phyloP scores from a whole-genome alignment of 768 basidiomycete genomes.

The Fomitopsis serialis region DNA sequence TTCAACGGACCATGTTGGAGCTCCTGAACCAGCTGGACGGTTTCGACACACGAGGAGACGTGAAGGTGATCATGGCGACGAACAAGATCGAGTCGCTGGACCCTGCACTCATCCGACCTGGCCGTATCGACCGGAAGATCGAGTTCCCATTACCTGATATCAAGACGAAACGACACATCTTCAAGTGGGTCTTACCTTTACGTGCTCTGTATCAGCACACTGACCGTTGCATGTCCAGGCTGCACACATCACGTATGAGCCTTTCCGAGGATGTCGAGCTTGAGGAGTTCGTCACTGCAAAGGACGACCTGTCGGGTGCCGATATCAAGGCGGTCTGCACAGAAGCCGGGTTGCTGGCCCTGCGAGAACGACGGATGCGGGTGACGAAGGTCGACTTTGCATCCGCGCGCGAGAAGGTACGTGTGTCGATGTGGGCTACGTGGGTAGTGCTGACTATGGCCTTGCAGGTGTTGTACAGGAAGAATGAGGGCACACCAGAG shows the following conservation, averaged over 20 bases:
- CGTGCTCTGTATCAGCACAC: background rate
- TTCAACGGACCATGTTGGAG: slow-evolving; percentile 98
- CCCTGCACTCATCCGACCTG: slow-evolving; percentile 96
- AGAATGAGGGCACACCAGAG: slow-evolving; percentile 95
- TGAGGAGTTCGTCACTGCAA: slow-evolving; percentile 92
- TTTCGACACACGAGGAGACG: slow-evolving; percentile 99
- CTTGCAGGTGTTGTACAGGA: slow-evolving; percentile 78
- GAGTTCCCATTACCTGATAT: slow-evolving; percentile 97
- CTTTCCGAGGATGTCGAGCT: slow-evolving; percentile 83
- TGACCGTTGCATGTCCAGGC: slow-evolving; percentile 30
- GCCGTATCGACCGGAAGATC: slow-evolving; percentile 98
- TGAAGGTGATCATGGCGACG: slow-evolving; percentile 99
- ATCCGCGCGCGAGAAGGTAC: slow-evolving; percentile 87
- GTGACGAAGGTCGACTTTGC: slow-evolving; percentile 91
- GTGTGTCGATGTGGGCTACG: slow-evolving; percentile 12
- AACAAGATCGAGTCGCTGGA: slow-evolving; percentile 97
- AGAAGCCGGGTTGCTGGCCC: slow-evolving; percentile 92
- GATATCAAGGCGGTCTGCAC: slow-evolving; percentile 99
- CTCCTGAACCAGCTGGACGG: slow-evolving; percentile 97
- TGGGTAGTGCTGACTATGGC: slow-evolving; percentile 7
- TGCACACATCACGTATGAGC: slow-evolving; percentile 96
- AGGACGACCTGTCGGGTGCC: slow-evolving; percentile 94
- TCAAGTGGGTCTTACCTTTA: slow-evolving; percentile 50
- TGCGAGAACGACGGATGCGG: slow-evolving; percentile 92
- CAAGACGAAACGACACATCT: slow-evolving; percentile 99